Base-by-base conservation (phyloP, 2,329 filamentous ascomycete species). In the Penicillium sp. region DNA sequence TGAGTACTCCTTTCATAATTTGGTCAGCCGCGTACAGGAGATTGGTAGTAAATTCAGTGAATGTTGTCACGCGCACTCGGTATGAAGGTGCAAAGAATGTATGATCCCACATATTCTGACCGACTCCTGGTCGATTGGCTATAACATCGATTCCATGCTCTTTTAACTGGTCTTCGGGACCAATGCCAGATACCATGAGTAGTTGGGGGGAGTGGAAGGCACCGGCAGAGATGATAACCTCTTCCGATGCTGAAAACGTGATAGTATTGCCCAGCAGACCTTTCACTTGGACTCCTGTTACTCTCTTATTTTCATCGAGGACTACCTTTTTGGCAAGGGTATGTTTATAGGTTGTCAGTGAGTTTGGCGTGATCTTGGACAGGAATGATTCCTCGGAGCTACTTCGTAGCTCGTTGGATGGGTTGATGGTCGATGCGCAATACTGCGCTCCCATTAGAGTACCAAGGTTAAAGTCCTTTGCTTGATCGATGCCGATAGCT, bases 181-280 rank as follows among this genome's bases (percentile, higher is more conserved):
- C 81, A 47, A 78, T 67, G 1, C 81, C 81, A 17, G 78, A 80
- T 2, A 81, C 73, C 71, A 82, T 80, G 9, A 83, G 48, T 5
- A 82, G 67, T 56, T 83, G 79, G 0, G 82, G 81, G 0, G 80
- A 77, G 60, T 84, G 81, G 62, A 80, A 82, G 5, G 76, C 73
- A 3, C 83, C 83, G 0, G 77, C 80, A 0, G 80, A 75, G 9
- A 85, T 56, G 37, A 78, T 75, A 6, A 77, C 75, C 59, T 85
- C 83, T 30, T 74, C 74, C 16, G 73, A 77, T 19, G 82, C 80
- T 3, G 71, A 71, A 55, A 84, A 75, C 33, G 66, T 78, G 8
- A 59, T 48, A 0, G 44, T 52, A 9, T 58, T 61, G 14, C 61
- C 61, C 5, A 56, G 22, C 9, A 17, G 6, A 5, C 57, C 61